Base-by-base conservation (phyloP, 257 asterid genomes). In the Solanum medicagineum region DNA sequence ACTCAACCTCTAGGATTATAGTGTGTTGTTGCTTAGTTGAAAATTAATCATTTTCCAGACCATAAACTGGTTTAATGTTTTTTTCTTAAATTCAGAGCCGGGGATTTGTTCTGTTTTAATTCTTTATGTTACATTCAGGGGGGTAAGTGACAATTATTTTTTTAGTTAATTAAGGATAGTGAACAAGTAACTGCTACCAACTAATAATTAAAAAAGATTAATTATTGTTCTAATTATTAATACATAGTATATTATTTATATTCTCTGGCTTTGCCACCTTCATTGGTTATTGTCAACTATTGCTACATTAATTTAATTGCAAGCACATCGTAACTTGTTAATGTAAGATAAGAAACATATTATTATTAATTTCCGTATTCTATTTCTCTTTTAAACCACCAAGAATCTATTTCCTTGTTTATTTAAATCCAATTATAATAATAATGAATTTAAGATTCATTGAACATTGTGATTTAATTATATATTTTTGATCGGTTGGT, bases 281-380 rank as follows among this genome's bases (percentile, higher is more conserved):
- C 62, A 82, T 62, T 42, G 83, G 62, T 24, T 82, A 60, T 16
- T 29, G 71, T 66, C 77, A 82, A 82, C 85, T 62, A 45, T 55
- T 40, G 77, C 42, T 16, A 44, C 56, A 66, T 45, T 59, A 60
- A 62, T 66, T 45, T 59, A 60, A 62, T 66, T 59, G 26, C 65
- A 77, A 77, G 83, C 63, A 77, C 59, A 57, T 19, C 71, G 77
- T 12, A n/a, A 66, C 45, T 59, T 16, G 47, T 49, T 77, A 26
- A 24, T 51, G n/a, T 9, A 77, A 77, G 62, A 75, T 45, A 49
- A 75, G 14, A 32, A 75, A 22, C 3, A 51, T 15, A 19, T 40
- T 4, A 6, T 24, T 49, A 24, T 15, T 51, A 9, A 8, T 51
- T 51, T 49, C 42, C 3, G 44, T 49, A 51, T 77, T 51, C 26